Conservation (phyloP, 352 stramenopile species). For the Phytophthora rubi region DNA sequence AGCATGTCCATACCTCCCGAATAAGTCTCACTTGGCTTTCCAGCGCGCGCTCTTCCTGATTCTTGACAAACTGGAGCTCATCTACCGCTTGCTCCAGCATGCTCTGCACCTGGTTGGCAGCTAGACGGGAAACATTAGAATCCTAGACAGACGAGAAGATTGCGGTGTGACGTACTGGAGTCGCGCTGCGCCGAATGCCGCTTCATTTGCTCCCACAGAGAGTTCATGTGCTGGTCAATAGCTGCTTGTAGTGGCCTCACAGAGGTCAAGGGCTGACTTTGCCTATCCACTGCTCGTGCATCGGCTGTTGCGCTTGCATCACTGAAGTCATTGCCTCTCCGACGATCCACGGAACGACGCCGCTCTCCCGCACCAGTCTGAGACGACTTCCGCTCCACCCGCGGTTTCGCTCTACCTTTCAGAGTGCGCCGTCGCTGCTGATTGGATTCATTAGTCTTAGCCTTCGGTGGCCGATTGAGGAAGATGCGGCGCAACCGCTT, state of each 20-base stretch:
- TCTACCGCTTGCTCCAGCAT: slow-evolving; percentile 60
- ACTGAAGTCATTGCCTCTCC: slow-evolving; percentile 6
- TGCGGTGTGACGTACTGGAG: slow-evolving; percentile 37
- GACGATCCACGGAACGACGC: neutral
- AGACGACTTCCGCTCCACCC: neutral
- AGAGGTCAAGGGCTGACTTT: neutral
- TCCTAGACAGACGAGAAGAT: neutral
- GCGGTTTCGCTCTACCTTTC: slow-evolving; percentile 1
- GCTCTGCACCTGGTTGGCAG: slow-evolving; percentile 50
- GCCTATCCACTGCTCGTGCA: neutral
- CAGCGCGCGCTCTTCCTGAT: slow-evolving; percentile 55
- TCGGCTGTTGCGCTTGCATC: slow-evolving; percentile 14
- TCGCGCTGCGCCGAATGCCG: slow-evolving; percentile 49
- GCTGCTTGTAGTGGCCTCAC: slow-evolving; percentile 31
- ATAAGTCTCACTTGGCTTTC: slow-evolving; percentile 56
- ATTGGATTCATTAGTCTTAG: slow-evolving; percentile 18
- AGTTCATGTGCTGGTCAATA: slow-evolving; percentile 58
- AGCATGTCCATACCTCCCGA: slow-evolving; percentile 45
- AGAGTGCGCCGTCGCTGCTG: slow-evolving; percentile 8
- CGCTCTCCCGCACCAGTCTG: neutral
- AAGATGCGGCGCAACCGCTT: slow-evolving; percentile 72
- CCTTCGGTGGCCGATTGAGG: slow-evolving; percentile 50
- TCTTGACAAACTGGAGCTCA: slow-evolving; percentile 59
- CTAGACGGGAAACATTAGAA: slow-evolving; percentile 24
- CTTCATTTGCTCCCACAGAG: slow-evolving; percentile 58